A percentile compares a stretch with the other conserved stretches of the same genome.
Evolutionary conservation across 2,329 filamentous ascomycete species (phyloP).

Genomic region (Colletotrichum tropicicola): DNA sequence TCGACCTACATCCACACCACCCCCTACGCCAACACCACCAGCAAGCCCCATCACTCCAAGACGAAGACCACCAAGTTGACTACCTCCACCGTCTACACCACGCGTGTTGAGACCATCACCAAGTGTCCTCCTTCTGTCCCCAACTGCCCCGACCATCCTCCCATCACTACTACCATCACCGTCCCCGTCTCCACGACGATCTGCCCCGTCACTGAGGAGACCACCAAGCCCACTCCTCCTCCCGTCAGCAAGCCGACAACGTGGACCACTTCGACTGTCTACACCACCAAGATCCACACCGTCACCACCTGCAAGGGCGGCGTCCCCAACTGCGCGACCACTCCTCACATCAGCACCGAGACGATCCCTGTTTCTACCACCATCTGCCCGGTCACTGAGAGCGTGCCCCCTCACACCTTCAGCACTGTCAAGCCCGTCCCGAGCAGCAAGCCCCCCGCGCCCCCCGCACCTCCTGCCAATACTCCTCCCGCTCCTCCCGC

Average conservation of each 20-base stretch:
- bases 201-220: constrained; percentile 39
- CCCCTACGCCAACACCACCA: neutral
- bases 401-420: constrained; percentile 11
- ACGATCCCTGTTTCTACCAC: constrained; percentile 45
- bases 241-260: neutral
- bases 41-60: neutral
- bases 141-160: constrained; percentile 45
- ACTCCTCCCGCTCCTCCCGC: neutral
- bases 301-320: constrained; percentile 25
- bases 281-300: constrained; percentile 30
- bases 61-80: constrained; percentile 23
- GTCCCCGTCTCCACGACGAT: constrained; percentile 48
- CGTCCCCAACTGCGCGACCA: constrained; percentile 12
- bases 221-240: neutral
- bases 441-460: neutral
- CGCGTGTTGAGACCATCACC: constrained; percentile 60
- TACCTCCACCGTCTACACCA: constrained; percentile 48
- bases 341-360: constrained; percentile 47
- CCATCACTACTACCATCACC: constrained; percentile 46
- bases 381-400: constrained; percentile 40
- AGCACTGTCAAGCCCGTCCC: constrained; percentile 2
- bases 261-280: constrained; percentile 30
- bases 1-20: constrained; percentile 24
- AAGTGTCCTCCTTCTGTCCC: constrained; percentile 56
- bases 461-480: neutral